A percentile compares a stretch with the other conserved stretches of the same genome.
Conservation (phyloP, 257 asterid species). For the Paraleonurus japonicus region DNA sequence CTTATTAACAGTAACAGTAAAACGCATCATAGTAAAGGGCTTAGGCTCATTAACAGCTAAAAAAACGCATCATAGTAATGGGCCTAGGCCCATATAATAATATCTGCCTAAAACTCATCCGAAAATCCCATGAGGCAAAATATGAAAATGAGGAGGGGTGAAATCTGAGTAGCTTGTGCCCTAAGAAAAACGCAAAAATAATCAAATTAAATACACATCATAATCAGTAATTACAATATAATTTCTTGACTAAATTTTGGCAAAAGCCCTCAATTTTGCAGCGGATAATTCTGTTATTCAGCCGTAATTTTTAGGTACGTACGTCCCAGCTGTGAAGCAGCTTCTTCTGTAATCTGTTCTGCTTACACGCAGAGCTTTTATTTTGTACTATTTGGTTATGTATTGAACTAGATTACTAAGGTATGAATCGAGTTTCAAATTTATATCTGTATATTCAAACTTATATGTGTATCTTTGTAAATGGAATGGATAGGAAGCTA, state of each 20-base stretch:
- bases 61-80: background rate
- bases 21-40: background rate
- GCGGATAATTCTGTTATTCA: background rate
- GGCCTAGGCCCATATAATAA: background rate
- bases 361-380: background rate
- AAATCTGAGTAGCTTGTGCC: constrained; percentile 17
- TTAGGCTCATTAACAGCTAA: background rate
- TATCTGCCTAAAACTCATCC: background rate
- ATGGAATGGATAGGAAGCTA: background rate
- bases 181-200: constrained; percentile 11
- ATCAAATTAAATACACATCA: background rate
- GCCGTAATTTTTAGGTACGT: constrained; percentile 31
- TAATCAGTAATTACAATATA: background rate
- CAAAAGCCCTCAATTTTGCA: background rate
- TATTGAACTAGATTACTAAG: constrained; percentile 2
- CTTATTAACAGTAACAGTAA: too few species aligned
- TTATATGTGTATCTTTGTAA: background rate
- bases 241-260: background rate
- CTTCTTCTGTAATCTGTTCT: background rate
- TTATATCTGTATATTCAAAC: background rate
- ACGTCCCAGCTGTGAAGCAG: background rate
- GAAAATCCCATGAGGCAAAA: background rate
- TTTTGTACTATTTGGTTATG: background rate
- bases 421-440: background rate
- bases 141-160: background rate